Evolutionary conservation across 2,329 filamentous ascomycete species (phyloP).

Genomic region (Calonectria pteridis): DNA sequence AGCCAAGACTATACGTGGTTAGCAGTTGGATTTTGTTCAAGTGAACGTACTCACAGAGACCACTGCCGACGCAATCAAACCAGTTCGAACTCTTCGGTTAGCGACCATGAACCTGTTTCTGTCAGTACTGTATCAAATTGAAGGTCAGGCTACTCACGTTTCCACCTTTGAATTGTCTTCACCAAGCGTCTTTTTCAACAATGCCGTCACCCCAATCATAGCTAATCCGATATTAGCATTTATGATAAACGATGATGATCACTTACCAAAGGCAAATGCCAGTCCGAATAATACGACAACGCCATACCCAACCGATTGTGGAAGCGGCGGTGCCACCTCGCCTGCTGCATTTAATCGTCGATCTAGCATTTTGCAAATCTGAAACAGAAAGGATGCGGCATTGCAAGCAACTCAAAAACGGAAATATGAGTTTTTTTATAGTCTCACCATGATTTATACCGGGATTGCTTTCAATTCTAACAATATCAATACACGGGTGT

Average conservation of each 20-base stretch:
- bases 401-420: neutral
- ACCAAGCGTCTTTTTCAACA: conserved; percentile 27
- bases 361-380: neutral
- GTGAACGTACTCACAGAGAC: conserved; percentile 15
- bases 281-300: conserved; percentile 80
- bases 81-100: conserved; percentile 23
- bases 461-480: neutral
- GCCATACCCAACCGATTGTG: conserved; percentile 72
- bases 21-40: neutral
- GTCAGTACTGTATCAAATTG: neutral
- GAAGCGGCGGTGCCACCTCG: conserved; percentile 21
- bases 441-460: neutral
- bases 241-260: conserved; percentile 41
- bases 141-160: neutral
- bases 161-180: conserved; percentile 30
- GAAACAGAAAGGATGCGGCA: neutral
- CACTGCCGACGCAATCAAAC: conserved; percentile 26
- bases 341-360: conserved; percentile 8
- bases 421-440: neutral
- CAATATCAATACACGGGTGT: neutral
- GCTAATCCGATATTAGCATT: conserved; percentile 1
- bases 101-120: conserved; percentile 25
- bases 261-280: conserved; percentile 77
- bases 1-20: conserved; percentile 22
- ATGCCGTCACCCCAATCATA: conserved; percentile 26